These are phyloP conservation scores for Ilex paraguariensis DNA, from an alignment of 305 asterid genomes.

Conservation along the genomic window DNA sequence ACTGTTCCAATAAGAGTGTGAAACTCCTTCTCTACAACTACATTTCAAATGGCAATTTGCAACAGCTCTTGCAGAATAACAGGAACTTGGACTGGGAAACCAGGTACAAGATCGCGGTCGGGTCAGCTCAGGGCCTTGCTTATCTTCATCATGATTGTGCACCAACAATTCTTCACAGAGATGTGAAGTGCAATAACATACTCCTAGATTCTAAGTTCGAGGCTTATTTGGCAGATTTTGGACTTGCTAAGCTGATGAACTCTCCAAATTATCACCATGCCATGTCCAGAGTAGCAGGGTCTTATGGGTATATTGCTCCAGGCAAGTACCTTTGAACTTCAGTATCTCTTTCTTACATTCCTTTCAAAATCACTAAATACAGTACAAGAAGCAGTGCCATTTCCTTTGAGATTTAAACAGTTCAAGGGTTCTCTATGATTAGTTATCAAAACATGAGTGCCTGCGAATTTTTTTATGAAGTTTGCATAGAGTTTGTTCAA, in stretches of 20 bases:
- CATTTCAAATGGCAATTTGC: constrained; percentile 82
- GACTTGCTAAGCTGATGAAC: constrained; percentile 86
- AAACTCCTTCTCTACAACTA: constrained; percentile 86
- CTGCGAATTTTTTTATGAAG: background rate
- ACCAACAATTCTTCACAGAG: constrained; percentile 85
- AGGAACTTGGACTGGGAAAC: constrained; percentile 89
- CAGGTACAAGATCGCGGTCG: constrained; percentile 84
- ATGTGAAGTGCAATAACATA: constrained; percentile 91
- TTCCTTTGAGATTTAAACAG: background rate
- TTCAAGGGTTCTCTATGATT: background rate
- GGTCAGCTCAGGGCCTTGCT: constrained; percentile 91
- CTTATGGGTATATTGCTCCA: constrained; percentile 95
- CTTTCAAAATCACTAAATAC: too few relatives aligned
- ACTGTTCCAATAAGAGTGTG: constrained; percentile 74
- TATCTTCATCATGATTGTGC: constrained; percentile 90
- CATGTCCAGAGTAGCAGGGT: constrained; percentile 87
- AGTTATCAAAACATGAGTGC: too few relatives aligned
- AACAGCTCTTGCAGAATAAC: constrained; percentile 61
- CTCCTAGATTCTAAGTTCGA: constrained; percentile 78
- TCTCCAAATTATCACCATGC: constrained; percentile 90
- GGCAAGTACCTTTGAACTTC: constrained; percentile 45
- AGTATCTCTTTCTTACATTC: background rate
- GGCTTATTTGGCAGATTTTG: constrained; percentile 91
- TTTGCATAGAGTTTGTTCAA: background rate
- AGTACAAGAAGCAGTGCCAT: background rate